Evolutionary conservation across 179 eudicot genomes (phyloP).

Genomic region (Monotropa hypopitys): DNA sequence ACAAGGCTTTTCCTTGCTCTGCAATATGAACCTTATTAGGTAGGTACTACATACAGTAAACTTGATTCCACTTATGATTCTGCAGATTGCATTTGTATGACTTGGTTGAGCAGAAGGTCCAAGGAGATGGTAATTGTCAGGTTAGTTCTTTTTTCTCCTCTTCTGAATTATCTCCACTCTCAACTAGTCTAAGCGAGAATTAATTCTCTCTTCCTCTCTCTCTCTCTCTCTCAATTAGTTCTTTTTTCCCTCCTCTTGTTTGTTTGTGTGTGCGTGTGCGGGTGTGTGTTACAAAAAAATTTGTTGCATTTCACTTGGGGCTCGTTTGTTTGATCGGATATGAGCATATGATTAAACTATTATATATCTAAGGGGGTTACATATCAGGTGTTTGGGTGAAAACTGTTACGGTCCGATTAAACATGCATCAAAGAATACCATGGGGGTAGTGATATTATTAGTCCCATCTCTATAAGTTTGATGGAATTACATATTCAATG

Average conservation of each 20-base stretch:
- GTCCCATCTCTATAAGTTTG: too few species aligned
- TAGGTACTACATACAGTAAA: conserved; percentile 2
- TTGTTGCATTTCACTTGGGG: not conserved
- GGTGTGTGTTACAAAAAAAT: not conserved
- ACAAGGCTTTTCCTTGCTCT: conserved; percentile 2
- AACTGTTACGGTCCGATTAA: too few species aligned
- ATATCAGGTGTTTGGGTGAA: too few species aligned
- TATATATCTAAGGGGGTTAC: too few species aligned
- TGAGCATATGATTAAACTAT: too few species aligned
- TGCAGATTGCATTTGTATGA: conserved; percentile 74
- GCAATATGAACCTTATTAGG: not conserved
- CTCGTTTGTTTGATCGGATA: too few species aligned
- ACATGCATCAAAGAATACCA: too few species aligned
- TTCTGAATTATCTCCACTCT: not conserved
- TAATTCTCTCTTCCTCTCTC: not conserved
- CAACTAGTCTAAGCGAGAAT: not conserved
- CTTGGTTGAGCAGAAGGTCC: conserved; percentile 75
- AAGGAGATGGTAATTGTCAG: conserved; percentile 97
- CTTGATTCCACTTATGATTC: conserved; percentile 20
- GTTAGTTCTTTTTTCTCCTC: conserved; percentile 23
- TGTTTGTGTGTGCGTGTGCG: not conserved
- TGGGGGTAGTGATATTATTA: too few species aligned
- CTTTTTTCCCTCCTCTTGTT: not conserved
- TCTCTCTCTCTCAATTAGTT: too few species aligned
- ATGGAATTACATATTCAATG: too few species aligned